Base-by-base conservation (phyloP, 768 basidiomycete genomes). In the Boletus sensibilis region DNA sequence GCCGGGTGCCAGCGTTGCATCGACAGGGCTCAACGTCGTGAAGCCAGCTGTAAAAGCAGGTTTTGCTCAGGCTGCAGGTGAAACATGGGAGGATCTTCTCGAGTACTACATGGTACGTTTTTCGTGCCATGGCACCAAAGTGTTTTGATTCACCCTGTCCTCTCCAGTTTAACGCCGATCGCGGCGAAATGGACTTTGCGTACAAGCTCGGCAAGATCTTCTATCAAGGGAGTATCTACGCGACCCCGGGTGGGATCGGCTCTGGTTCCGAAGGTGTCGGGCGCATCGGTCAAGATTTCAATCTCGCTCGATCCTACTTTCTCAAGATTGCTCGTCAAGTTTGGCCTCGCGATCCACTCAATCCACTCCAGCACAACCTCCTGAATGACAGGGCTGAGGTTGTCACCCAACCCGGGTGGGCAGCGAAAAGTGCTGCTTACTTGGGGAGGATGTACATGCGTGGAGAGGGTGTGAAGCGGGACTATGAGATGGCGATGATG, bases 201-300 rank as follows among this genome's bases (percentile, higher is more conserved):
- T 94, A 90, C 72, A 85, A 92, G 16, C 81, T 98, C 2, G 97
- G 94, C n/a, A 88, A 92, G 73, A 90, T 98, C 11, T 96, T 89
- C 74, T 98, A 99, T 67, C 90, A 94, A 68, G 97, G 97, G 18
- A 94, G 91, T 55, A 89, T 98, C 35, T 98, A 97, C 66, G 79
- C 82, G 6, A 76, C 83, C 11, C 71, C 79, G 14, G 93, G 93
- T 4, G 95, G 96, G 11, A 85, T 90, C 39, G 83, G 81, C 3
- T 94, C 91, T 2, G 92, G 94, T 16, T 90, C 91, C 25, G 92
- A 96, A 74, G 92, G 92, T n/a, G 93, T 94, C 27, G 93, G 92
- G 9, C 85, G 85, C n/a, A 82, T 97, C 13, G 84, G 87, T 1
- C 84, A 88, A 43, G 91, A 92, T 68, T 96, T 84, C 70, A 75